phyloP scores from a whole-genome alignment of 805 yeast genomes.

The Lachancea mirantina region DNA sequence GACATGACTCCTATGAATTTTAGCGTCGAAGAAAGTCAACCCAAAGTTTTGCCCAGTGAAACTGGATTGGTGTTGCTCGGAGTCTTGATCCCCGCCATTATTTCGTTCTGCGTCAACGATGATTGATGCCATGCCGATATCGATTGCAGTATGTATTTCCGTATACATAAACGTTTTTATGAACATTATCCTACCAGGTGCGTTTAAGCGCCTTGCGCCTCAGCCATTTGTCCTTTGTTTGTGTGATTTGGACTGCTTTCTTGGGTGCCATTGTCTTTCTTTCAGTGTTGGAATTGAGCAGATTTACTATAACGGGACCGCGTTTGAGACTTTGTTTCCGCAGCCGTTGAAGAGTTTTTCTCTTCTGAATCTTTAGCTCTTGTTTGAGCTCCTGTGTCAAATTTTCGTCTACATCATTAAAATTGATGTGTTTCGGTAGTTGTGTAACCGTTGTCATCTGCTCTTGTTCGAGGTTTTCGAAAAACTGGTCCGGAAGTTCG shows the following conservation, averaged over 20 bases:
- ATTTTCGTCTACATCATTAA: constrained; percentile 22
- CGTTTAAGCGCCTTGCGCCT: constrained; percentile 27
- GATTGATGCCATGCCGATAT: constrained; percentile 6
- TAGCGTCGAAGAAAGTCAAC: neutral
- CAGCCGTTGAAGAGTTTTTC: constrained; percentile 29
- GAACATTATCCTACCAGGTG: constrained; percentile 11
- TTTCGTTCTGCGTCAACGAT: constrained; percentile 23
- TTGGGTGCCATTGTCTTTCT: constrained; percentile 26
- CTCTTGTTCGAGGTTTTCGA: constrained; percentile 27
- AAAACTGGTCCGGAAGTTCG: constrained; percentile 35
- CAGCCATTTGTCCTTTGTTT: constrained; percentile 30
- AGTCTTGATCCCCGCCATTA: constrained; percentile 22
- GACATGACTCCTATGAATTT: constrained; percentile 7
- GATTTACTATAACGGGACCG: constrained; percentile 38
- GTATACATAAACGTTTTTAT: constrained; percentile 2
- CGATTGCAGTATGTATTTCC: neutral
- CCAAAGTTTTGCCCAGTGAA: constrained; percentile 10
- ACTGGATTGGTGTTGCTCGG: constrained; percentile 23
- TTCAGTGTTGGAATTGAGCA: constrained; percentile 19
- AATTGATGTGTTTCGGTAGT: constrained; percentile 31
- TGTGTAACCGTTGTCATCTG: constrained; percentile 15
- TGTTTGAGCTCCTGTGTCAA: constrained; percentile 14
- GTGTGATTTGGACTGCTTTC: constrained; percentile 20
- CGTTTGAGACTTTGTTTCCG: constrained; percentile 28
- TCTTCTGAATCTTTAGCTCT: constrained; percentile 21